These are phyloP conservation scores for Thalassia testudinum DNA, from an alignment of 116 monocot genomes.

Conservation along the genomic window DNA sequence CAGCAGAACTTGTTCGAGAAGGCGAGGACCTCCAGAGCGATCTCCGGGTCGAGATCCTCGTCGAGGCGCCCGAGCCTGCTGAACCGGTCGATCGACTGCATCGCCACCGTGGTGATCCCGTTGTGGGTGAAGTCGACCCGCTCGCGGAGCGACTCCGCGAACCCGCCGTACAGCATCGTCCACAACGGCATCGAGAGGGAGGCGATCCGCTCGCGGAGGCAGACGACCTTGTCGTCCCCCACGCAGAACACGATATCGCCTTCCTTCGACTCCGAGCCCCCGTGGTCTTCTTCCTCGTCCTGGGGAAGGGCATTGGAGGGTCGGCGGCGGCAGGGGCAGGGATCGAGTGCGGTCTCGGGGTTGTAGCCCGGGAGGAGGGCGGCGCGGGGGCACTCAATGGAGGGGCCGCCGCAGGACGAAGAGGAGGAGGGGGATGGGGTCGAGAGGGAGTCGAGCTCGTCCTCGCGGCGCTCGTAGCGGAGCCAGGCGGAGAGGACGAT, in stretches of 20 bases:
- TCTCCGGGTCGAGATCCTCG: too few relatives aligned
- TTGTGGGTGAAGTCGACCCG: too few relatives aligned
- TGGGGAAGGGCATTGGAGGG: constrained; percentile 56
- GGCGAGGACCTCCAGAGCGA: too few relatives aligned
- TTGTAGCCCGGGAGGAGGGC: constrained; percentile 28
- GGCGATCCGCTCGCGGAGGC: too few relatives aligned
- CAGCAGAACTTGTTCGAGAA: constrained; percentile 95
- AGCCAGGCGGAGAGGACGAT: constrained; percentile 62
- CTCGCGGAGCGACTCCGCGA: constrained; percentile 55
- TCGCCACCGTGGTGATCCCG: constrained; percentile 40
- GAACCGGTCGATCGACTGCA: constrained; percentile 44
- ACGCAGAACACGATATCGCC: too few relatives aligned
- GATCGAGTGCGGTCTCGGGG: constrained; percentile 17
- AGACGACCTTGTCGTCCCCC: too few relatives aligned
- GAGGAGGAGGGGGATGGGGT: constrained; percentile 6
- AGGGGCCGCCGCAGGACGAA: constrained; percentile 29
- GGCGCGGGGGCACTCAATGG: too few relatives aligned
- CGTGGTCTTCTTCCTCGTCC: too few relatives aligned
- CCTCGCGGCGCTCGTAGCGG: too few relatives aligned
- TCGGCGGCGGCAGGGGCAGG: constrained; percentile 43
- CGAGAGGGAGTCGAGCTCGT: too few relatives aligned
- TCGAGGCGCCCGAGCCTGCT: constrained; percentile 29
- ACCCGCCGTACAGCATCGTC: constrained; percentile 69
- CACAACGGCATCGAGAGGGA: too few relatives aligned
- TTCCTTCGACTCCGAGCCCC: constrained; percentile 50